These are phyloP conservation scores for Phialophora expanda DNA, from an alignment of 2,329 filamentous ascomycete genomes.

Conservation along the genomic window DNA sequence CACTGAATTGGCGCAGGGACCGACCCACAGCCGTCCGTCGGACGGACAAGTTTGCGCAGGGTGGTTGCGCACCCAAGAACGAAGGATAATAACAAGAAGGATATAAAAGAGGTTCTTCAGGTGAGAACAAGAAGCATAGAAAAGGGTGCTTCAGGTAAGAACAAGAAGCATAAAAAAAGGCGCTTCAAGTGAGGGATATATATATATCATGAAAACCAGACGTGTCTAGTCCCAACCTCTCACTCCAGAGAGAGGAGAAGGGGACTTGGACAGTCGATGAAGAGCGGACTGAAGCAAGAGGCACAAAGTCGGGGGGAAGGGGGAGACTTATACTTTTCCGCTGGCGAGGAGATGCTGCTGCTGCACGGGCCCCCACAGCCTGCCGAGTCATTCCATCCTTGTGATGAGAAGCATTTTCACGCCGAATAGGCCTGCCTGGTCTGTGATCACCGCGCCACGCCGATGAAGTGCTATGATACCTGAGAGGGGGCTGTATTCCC, in stretches of 20 bases:
- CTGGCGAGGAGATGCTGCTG: neutral
- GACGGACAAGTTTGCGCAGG: neutral
- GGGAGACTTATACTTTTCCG: neutral
- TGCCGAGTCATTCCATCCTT: neutral
- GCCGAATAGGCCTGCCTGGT: neutral
- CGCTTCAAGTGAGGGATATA: neutral
- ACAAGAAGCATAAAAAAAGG: neutral
- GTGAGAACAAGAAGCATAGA: no score
- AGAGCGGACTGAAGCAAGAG: neutral
- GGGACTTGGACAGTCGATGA: neutral
- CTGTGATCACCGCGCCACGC: neutral
- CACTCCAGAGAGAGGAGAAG: neutral
- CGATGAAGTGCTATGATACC: neutral
- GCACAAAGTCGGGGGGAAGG: neutral
- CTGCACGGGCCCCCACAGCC: no score
- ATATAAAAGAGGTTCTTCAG: neutral
- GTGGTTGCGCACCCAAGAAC: neutral
- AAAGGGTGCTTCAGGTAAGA: neutral
- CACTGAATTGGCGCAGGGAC: neutral
- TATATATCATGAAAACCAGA: neutral
- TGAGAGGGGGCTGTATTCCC: neutral
- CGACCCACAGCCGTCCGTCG: neutral
- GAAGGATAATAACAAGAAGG: neutral
- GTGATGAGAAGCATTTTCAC: no score
- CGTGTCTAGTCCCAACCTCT: neutral